These are phyloP conservation scores for Liquidambar formosana DNA, from an alignment of 164 flowering plant genomes.

Conservation along the genomic window DNA sequence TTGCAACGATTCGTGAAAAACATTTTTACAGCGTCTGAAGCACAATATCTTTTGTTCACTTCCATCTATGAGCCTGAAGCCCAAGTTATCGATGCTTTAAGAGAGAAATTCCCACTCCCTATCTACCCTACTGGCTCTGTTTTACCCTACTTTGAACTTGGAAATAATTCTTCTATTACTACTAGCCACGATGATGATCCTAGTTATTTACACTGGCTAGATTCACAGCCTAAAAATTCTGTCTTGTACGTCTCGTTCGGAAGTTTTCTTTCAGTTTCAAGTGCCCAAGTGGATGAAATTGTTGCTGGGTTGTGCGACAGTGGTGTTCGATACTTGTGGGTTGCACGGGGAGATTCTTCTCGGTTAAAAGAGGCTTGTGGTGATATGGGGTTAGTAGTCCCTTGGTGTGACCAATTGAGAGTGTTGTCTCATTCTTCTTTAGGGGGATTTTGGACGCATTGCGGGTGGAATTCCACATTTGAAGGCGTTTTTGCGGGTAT, in stretches of 20 bases:
- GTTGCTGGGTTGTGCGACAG: slow-evolving; percentile 27
- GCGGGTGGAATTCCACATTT: slow-evolving; percentile 52
- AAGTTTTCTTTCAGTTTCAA: slow-evolving; percentile 35
- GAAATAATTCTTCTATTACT: not conserved
- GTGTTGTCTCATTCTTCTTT: slow-evolving; percentile 46
- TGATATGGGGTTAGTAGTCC: slow-evolving; percentile 32
- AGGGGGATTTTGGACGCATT: slow-evolving; percentile 57
- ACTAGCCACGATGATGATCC: not conserved
- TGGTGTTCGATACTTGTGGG: slow-evolving; percentile 35
- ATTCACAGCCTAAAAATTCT: slow-evolving; percentile 33
- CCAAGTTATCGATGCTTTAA: slow-evolving; percentile 29
- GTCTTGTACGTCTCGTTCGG: slow-evolving; percentile 41
- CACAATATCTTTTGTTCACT: slow-evolving; percentile 46
- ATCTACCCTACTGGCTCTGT: slow-evolving; percentile 47
- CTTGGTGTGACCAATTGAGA: slow-evolving; percentile 54
- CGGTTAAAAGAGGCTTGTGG: slow-evolving; percentile 16
- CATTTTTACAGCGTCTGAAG: slow-evolving; percentile 19
- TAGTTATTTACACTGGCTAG: slow-evolving; percentile 43
- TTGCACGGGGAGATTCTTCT: slow-evolving; percentile 37
- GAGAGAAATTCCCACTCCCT: slow-evolving; percentile 27
- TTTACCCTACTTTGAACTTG: slow-evolving; percentile 31
- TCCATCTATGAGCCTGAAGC: slow-evolving; percentile 54
- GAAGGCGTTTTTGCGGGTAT: slow-evolving; percentile 38
- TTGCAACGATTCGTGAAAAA: slow-evolving; percentile 4
- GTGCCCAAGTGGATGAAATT: slow-evolving; percentile 37